Evolutionary conservation across 2,329 filamentous ascomycete genomes (phyloP).

Genomic region (Samsoniella hepiali): DNA sequence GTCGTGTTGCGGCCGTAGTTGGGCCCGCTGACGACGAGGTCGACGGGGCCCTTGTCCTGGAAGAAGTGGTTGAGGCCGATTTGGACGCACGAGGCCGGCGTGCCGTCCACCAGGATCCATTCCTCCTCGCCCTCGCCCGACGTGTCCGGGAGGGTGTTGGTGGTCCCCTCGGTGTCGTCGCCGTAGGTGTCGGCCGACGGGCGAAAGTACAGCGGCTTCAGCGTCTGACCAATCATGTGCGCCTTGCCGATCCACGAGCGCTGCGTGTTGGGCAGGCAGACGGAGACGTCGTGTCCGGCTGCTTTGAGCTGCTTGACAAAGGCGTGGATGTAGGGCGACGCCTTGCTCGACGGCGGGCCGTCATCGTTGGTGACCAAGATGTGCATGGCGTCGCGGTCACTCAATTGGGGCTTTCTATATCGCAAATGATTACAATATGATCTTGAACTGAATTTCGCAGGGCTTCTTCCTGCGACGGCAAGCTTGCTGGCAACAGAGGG

Average conservation of each 20-base stretch:
- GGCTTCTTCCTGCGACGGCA: neutral
- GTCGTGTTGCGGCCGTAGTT: constrained; percentile 84
- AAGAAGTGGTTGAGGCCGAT: constrained; percentile 81
- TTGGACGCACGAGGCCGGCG: constrained; percentile 76
- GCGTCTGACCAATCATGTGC: constrained; percentile 86
- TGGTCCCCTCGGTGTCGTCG: constrained; percentile 57
- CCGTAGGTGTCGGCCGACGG: constrained; percentile 44
- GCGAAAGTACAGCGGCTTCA: constrained; percentile 82
- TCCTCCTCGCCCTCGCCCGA: constrained; percentile 59
- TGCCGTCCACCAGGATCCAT: constrained; percentile 79
- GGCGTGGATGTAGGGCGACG: constrained; percentile 76
- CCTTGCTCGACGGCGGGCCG: constrained; percentile 72
- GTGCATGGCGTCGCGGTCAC: constrained; percentile 46
- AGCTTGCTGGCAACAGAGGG: neutral
- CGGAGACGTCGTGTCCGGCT: constrained; percentile 82
- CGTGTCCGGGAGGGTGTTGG: constrained; percentile 55
- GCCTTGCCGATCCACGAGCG: constrained; percentile 98
- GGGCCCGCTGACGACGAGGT: constrained; percentile 74
- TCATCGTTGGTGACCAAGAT: constrained; percentile 75
- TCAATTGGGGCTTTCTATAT: neutral
- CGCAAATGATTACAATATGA: neutral
- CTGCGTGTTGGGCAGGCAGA: constrained; percentile 86
- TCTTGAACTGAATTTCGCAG: neutral
- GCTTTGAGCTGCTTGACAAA: constrained; percentile 67
- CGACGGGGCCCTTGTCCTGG: constrained; percentile 65